Conservation (phyloP, 2,329 filamentous ascomycete species). For the Fusarium hostae region DNA sequence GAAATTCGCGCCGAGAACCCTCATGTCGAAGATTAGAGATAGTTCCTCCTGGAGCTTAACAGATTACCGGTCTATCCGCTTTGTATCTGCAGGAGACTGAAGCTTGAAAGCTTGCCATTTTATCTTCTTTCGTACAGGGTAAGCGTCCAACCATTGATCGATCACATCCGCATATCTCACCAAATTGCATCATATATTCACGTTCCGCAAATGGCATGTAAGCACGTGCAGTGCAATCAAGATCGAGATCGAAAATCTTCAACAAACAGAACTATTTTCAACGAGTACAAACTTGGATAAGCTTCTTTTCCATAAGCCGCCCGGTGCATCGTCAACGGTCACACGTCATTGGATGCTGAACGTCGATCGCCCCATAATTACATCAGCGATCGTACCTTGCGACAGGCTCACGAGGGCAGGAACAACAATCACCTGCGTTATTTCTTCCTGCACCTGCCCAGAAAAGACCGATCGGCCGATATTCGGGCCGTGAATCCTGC, state of each 20-base stretch:
- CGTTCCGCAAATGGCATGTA: rapidly evolving
- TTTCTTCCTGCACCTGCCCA: slow-evolving; percentile 4
- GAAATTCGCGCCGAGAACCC: slow-evolving; percentile 68
- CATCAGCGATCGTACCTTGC: slow-evolving; percentile 21
- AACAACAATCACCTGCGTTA: slow-evolving; percentile 24
- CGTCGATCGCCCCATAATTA: background rate
- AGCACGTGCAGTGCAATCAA: background rate
- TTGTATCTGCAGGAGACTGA: slow-evolving; percentile 56
- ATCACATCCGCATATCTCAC: background rate
- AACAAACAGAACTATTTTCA: background rate
- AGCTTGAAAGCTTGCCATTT: background rate
- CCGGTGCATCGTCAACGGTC: background rate
- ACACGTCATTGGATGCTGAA: background rate
- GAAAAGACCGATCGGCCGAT: slow-evolving; percentile 22
- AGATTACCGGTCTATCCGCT: slow-evolving; percentile 65
- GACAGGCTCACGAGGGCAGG: slow-evolving; percentile 23
- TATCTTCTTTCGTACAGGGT: background rate
- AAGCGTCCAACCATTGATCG: background rate
- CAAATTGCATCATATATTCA: background rate
- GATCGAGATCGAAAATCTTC: slow-evolving; percentile 7
- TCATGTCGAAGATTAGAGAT: slow-evolving; percentile 66
- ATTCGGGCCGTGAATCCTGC: slow-evolving; percentile 1
- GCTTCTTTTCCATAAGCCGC: slow-evolving; percentile 1
- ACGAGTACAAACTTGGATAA: slow-evolving; percentile 9
- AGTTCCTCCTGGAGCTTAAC: slow-evolving; percentile 68